phyloP scores from a whole-genome alignment of 441 rosid genomes.

The Brassica balearica region DNA sequence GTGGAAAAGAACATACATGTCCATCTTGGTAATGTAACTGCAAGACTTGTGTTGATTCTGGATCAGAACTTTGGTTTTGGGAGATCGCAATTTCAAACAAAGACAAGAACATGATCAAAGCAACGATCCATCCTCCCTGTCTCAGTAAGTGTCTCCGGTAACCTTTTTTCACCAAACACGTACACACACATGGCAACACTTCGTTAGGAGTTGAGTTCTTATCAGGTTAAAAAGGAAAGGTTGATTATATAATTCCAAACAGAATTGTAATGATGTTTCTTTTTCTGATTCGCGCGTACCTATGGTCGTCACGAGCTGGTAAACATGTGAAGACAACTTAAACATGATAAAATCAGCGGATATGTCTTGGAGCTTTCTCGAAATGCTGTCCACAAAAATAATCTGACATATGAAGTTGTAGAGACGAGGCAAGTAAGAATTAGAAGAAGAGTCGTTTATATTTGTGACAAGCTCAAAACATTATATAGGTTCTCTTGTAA shows the following conservation, averaged over 20 bases:
- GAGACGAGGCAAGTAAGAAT: conserved; percentile 32
- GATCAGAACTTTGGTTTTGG: conserved; percentile 35
- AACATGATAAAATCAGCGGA: conserved; percentile 36
- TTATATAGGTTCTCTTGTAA: conserved; percentile 35
- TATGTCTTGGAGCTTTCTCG: conserved; percentile 30
- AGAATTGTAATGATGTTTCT: neutral
- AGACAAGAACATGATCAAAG: conserved; percentile 40
- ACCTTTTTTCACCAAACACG: conserved; percentile 37
- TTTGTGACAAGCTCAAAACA: conserved; percentile 6
- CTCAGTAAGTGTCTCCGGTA: conserved; percentile 12
- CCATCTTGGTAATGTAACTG: conserved; percentile 44
- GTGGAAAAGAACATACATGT: conserved; percentile 32
- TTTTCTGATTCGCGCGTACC: conserved; percentile 34
- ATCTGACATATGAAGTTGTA: conserved; percentile 34
- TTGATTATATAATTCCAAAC: neutral
- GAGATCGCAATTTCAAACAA: conserved; percentile 28
- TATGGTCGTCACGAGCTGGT: conserved; percentile 37
- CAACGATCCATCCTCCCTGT: conserved; percentile 30
- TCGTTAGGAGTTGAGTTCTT: conserved; percentile 24
- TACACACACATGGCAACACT: conserved; percentile 2
- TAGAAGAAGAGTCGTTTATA: conserved; percentile 24
- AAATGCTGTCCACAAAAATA: conserved; percentile 38
- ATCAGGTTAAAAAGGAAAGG: neutral
- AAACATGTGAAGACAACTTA: conserved; percentile 43
- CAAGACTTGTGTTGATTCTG: conserved; percentile 34